Percentiles rank a stretch among this genome's conserved stretches.
phyloP scores from a whole-genome alignment of 495 filamentous ascomycete genomes.

The Neurospora sp. region DNA sequence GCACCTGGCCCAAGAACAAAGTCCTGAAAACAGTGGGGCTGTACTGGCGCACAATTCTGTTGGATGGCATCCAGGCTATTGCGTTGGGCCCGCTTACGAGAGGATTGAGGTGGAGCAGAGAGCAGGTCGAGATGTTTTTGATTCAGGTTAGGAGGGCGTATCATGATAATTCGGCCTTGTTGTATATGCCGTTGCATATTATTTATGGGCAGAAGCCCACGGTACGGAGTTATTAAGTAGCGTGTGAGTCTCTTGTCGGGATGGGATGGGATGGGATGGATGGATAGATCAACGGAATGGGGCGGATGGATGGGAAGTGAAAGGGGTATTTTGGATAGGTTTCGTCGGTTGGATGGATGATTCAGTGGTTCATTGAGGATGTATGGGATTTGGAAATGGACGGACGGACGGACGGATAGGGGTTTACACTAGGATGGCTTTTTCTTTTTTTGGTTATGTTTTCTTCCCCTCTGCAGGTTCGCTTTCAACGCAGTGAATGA shows the following conservation, averaged over 20 bases:
- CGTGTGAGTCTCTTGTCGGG: background rate
- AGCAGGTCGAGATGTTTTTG: conserved; percentile 38
- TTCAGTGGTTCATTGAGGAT: background rate
- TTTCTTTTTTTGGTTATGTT: background rate
- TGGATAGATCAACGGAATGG: background rate
- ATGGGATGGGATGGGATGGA: background rate
- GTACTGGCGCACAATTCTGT: conserved; percentile 45
- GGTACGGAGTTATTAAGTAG: conserved; percentile 2
- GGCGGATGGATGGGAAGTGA: background rate
- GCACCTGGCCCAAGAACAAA: conserved; percentile 55
- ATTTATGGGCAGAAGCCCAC: conserved; percentile 39
- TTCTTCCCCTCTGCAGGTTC: background rate
- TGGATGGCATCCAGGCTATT: conserved; percentile 52
- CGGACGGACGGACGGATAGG: background rate
- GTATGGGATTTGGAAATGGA: background rate
- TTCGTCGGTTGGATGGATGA: background rate
- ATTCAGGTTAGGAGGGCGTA: conserved; percentile 37
- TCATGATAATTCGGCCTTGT: conserved; percentile 28
- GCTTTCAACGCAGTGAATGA: too few species aligned
- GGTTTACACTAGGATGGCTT: background rate
- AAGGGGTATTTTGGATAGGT: background rate
- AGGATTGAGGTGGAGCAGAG: conserved; percentile 35
- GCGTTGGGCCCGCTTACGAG: conserved; percentile 54
- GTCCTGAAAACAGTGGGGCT: conserved; percentile 53
- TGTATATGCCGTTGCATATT: conserved; percentile 43